phyloP scores from a whole-genome alignment of 2,329 filamentous ascomycete genomes.

The Alternaria metachromatica region DNA sequence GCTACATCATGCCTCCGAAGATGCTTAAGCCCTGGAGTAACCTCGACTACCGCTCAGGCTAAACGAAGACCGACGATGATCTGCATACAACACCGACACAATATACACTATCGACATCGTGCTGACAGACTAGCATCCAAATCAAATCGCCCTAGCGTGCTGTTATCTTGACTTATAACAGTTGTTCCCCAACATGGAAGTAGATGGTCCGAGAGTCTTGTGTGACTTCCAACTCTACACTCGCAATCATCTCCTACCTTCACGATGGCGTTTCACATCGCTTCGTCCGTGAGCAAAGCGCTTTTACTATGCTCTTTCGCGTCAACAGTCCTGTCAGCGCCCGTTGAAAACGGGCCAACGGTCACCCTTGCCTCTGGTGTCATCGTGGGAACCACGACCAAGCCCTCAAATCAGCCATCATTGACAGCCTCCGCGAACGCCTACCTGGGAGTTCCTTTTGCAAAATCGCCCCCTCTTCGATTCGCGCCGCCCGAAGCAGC shows the following conservation, averaged over 20 bases:
- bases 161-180: background rate
- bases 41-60: background rate
- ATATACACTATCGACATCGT: background rate
- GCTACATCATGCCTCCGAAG: background rate
- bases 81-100: background rate
- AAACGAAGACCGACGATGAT: background rate
- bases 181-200: background rate
- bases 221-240: background rate
- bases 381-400: constrained; percentile 14
- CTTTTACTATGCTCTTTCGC: background rate
- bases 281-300: background rate
- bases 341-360: background rate
- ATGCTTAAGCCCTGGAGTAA: too few species aligned
- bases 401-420: constrained; percentile 8
- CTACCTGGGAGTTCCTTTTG: constrained; percentile 24
- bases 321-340: background rate
- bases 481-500: constrained; percentile 23
- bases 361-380: constrained; percentile 13
- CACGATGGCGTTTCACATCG: background rate
- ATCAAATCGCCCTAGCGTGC: background rate
- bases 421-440: constrained; percentile 17
- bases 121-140: background rate
- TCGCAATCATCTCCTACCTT: background rate
- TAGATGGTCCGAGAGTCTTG: background rate
- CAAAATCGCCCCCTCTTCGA: constrained; percentile 21